Base-by-base conservation (phyloP, 75 land plant species). In the Picea glauca region DNA sequence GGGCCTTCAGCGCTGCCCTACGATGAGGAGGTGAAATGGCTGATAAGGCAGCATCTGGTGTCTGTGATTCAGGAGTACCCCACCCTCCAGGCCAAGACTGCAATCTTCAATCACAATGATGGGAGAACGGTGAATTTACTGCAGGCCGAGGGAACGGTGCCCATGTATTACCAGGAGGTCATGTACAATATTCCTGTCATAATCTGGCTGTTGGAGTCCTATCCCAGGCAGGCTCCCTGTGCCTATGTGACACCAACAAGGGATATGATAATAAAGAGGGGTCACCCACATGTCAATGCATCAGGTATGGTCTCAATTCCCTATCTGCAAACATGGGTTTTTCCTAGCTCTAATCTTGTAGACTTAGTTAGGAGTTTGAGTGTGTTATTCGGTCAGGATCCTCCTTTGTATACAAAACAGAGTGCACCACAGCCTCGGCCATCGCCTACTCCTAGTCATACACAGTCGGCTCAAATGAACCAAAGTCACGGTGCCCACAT, bases 1-100 rank as follows among this genome's bases (percentile, higher is more conserved):
- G 98, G 98, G 15, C 99, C 99, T 7, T 82, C 88, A 21, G 84
- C 93, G 14, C 91, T 97, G 5, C 99, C 99, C 32, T 94, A 97
- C 87, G 58, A 87, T 30, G 98, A 97, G 76, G 96, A 93, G 76
- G 85, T 80, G 72, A 94, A 94, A 74, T 92, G 93, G 94, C 84
- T 88, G 56, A 97, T 97, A 84, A 93, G 96, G 61, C 91, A 97
- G 74, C 98, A 97, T 77, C 90, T 97, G 50, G 75, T 94, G 60
- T 20, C 85, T 32, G 87, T 97, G 78, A 79, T 79, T 79, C 85
- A 90, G 65, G 80, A 87, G 40, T 90, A 68, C 83, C 98, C 99
- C 9, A 87, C 91, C 50, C 89, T 97, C 54, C 87, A 86, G 58
- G 94, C 92, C 57, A 84, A 85, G 60, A 83, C 96, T 11, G 88